Evolutionary conservation across 495 filamentous ascomycete species (phyloP), one percentile per base, ranked within the genome.

Genomic region (Tetracladium setigerum): DNA sequence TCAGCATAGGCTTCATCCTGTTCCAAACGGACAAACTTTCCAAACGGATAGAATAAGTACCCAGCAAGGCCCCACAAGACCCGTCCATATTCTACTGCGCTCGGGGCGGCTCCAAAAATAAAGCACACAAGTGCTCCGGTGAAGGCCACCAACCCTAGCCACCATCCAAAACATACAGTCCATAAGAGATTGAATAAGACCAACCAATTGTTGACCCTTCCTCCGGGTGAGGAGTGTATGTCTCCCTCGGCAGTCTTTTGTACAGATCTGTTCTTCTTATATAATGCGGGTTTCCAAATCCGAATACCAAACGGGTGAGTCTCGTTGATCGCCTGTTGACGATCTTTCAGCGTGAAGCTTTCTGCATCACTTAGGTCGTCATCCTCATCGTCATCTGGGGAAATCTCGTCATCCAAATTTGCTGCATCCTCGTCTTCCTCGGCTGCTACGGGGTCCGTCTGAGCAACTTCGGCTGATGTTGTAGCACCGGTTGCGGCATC

Each of bases 221-320:
- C 89, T 6, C 94, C 94, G 2, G 92, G 92, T 4, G 89, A 83
- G 11, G 89, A 95, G 67, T 99, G 92, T 50, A 99, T 97, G 67
- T 99, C 92, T 6, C 85, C 89, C 65, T 99, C 92, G 4, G 91
- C 92, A 31, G 81, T 94, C 68, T 92, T 91, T 56, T 96, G 87
- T 13, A 99, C 92, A 7, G 94, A 97, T 47, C 92, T 81, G 55
- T 82, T 82, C 62, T 99, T 99, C 71, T 97, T 97, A 74, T 99
- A 99, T 33, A 99, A 62, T 0, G 92, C 92, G 15, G 92, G 92
- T 64, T 99, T 99, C 92, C 92, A 99, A 30, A 99, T 85, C 50
- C 92, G 83, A 59, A 99, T 97, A 64, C 92, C 92, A 55, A 99
- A 99, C 0, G 92, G 92, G 70, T 99, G 92, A 0, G 92, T 99